Percentiles rank a stretch among this genome's conserved stretches.
These are phyloP conservation scores for Phytopythium aichiense DNA, from an alignment of 352 stramenopile species.

Conservation along the genomic window DNA sequence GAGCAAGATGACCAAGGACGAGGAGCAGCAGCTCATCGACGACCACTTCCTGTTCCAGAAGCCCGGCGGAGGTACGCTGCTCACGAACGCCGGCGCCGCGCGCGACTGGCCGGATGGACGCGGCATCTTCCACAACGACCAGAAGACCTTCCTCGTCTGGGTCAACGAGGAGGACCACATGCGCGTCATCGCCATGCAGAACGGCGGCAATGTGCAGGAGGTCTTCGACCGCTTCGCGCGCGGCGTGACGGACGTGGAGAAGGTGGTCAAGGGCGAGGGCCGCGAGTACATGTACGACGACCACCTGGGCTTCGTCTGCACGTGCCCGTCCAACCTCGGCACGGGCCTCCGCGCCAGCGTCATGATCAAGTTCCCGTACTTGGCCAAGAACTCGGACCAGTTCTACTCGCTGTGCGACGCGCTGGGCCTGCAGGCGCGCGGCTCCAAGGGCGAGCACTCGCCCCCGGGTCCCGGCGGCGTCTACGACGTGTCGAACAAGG, in stretches of 20 bases:
- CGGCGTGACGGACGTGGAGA: constrained; percentile 52
- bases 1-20: constrained; percentile 77
- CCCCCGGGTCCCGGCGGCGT: constrained; percentile 62
- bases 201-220: constrained; percentile 78
- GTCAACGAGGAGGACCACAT: constrained; percentile 82
- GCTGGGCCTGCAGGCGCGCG: constrained; percentile 52
- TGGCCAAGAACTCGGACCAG: constrained; percentile 49
- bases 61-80: constrained; percentile 66
- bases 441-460: constrained; percentile 60
- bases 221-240: constrained; percentile 84
- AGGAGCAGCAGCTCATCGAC: constrained; percentile 85
- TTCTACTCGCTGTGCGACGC: constrained; percentile 68
- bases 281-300: constrained; percentile 72
- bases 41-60: constrained; percentile 90
- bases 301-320: constrained; percentile 63
- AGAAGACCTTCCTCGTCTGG: constrained; percentile 81
- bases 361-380: constrained; percentile 69
- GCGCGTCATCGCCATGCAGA: constrained; percentile 75
- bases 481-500: constrained; percentile 90
- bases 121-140: constrained; percentile 87
- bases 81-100: constrained; percentile 69
- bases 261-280: constrained; percentile 51
- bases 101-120: constrained; percentile 87
- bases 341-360: constrained; percentile 58
- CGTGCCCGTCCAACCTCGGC: constrained; percentile 67